These are phyloP conservation scores for Cyclostephanos tholiformis DNA, from an alignment of 108 stramenopile species.

Conservation along the genomic window DNA sequence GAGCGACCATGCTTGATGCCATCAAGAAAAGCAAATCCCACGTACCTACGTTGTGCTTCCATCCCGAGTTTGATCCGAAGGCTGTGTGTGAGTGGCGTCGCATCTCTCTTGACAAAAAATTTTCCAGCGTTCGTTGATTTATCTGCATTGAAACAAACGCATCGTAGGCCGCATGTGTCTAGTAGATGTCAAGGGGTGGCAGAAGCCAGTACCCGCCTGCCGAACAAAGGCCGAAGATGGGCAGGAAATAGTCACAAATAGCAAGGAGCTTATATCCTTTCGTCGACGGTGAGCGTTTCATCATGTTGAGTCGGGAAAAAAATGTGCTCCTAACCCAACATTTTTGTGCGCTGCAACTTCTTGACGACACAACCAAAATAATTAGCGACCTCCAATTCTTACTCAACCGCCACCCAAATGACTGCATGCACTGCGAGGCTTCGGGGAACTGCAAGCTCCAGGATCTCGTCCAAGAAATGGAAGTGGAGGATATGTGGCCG, in stretches of 20 bases:
- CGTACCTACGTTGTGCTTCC: conserved; percentile 59
- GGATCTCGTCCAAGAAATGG: conserved; percentile 44
- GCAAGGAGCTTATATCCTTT: conserved; percentile 32
- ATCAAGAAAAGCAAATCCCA: conserved; percentile 34
- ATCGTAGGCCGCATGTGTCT: conserved; percentile 41
- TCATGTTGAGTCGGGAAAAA: not conserved
- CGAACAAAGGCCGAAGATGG: conserved; percentile 42
- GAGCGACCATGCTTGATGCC: conserved; percentile 47
- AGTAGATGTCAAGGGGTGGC: conserved; percentile 43
- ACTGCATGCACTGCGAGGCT: conserved; percentile 50
- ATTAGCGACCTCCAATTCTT: conserved; percentile 41
- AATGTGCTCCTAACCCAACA: no score
- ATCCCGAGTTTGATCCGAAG: conserved; percentile 45
- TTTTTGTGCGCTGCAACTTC: not conserved
- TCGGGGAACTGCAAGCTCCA: conserved; percentile 52
- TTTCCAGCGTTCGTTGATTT: not conserved
- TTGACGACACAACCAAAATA: not conserved
- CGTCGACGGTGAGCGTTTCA: conserved; percentile 18
- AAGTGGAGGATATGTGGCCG: conserved; percentile 52
- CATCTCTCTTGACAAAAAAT: not conserved
- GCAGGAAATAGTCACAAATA: conserved; percentile 29
- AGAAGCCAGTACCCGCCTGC: conserved; percentile 44
- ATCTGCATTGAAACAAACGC: no score
- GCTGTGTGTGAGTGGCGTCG: conserved; percentile 36
- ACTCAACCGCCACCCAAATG: conserved; percentile 46